phyloP scores from a whole-genome alignment of 2,329 filamentous ascomycete species.

The Calonectria hawksworthii region DNA sequence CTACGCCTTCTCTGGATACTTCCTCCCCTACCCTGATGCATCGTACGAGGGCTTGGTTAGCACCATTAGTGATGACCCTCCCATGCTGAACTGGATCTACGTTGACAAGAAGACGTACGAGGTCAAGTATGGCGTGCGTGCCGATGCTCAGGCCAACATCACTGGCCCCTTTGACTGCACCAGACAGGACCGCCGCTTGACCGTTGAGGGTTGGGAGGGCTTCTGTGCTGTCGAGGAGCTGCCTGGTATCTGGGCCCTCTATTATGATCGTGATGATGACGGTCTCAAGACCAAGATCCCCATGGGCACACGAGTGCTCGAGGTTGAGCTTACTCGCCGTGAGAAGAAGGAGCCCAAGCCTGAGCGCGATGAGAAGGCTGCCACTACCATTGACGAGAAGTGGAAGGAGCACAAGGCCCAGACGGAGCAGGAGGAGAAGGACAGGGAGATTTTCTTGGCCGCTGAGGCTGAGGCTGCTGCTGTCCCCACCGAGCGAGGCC shows the following conservation, averaged over 20 bases:
- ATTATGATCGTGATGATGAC: conserved; percentile 63
- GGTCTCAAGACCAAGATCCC: conserved; percentile 60
- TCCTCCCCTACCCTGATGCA: conserved; percentile 69
- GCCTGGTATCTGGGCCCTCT: conserved; percentile 60
- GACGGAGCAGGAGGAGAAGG: conserved; percentile 37
- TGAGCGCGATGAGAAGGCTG: conserved; percentile 30
- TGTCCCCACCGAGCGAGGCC: conserved; percentile 1
- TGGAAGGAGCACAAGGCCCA: conserved; percentile 47
- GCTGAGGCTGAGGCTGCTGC: conserved; percentile 33
- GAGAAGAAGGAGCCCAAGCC: conserved; percentile 57
- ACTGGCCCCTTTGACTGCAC: conserved; percentile 67
- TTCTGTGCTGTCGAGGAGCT: conserved; percentile 62
- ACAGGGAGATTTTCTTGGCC: conserved; percentile 37
- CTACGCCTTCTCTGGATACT: conserved; percentile 70
- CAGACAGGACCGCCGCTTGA: conserved; percentile 64
- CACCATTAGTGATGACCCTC: conserved; percentile 63
- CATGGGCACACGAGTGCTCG: conserved; percentile 64
- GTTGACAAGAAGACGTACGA: conserved; percentile 61
- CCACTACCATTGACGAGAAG: conserved; percentile 47
- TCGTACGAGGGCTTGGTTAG: conserved; percentile 61
- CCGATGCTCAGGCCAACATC: conserved; percentile 57
- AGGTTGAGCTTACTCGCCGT: conserved; percentile 66
- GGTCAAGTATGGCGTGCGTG: conserved; percentile 61
- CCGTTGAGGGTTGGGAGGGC: conserved; percentile 63
- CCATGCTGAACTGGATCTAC: conserved; percentile 66